A percentile compares a stretch with the other conserved stretches of the same genome.
These are phyloP conservation scores for Erythrobasidium hasegawianum DNA, from an alignment of 1,284 basidiomycete species.

Conservation along the genomic window DNA sequence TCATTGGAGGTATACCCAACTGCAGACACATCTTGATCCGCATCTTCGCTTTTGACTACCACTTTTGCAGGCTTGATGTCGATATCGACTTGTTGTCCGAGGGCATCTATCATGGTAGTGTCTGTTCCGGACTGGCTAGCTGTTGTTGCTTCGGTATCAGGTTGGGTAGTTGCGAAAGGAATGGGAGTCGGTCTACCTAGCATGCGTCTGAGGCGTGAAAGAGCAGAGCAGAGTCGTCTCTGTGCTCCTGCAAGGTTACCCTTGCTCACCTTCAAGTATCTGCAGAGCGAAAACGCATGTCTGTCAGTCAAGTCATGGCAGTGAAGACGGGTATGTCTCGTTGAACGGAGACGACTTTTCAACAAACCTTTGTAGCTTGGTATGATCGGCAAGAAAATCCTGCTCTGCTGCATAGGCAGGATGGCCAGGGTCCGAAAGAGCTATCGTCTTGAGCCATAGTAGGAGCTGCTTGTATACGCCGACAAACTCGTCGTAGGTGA, in stretches of 20 bases:
- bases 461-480: neutral
- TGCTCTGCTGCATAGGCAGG: neutral
- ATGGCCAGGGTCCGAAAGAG: neutral
- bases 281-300: neutral
- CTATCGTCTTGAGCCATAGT: neutral
- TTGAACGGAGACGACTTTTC: too few species aligned
- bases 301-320: neutral
- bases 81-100: too few species aligned
- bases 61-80: too few species aligned
- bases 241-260: neutral
- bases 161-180: too few species aligned
- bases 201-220: too few species aligned
- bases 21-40: neutral
- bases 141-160: too few species aligned
- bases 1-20: neutral
- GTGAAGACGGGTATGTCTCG: neutral
- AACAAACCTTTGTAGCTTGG: slow-evolving; percentile 2
- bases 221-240: neutral
- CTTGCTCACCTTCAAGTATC: slow-evolving; percentile 1
- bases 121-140: too few species aligned
- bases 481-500: slow-evolving; percentile 4
- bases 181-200: too few species aligned
- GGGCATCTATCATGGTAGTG: too few species aligned
- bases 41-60: neutral
- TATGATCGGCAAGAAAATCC: slow-evolving; percentile 1